Evolutionary conservation across 805 yeast genomes (phyloP).

Genomic region (Kazachstania africana): DNA sequence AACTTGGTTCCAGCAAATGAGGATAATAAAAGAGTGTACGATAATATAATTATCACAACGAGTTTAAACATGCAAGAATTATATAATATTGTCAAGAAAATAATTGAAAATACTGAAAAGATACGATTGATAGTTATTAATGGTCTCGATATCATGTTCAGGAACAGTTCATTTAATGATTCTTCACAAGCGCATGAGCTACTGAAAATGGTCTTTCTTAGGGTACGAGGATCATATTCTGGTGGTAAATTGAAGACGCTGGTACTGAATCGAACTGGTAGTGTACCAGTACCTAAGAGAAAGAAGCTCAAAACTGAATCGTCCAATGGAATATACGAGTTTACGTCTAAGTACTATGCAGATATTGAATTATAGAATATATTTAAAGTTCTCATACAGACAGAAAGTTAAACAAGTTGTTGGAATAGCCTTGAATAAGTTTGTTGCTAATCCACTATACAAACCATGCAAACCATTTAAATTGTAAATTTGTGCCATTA

Average conservation of each 20-base stretch:
- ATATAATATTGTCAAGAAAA: conserved; percentile 3
- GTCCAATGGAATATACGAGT: no score
- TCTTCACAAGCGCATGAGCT: conserved; percentile 12
- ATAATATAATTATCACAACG: conserved; percentile 17
- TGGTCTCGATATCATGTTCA: conserved; percentile 21
- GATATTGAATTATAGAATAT: conserved; percentile 6
- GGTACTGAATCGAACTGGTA: no score
- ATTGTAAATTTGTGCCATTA: conserved; percentile 30
- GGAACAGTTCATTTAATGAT: conserved; percentile 14
- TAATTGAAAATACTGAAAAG: background rate
- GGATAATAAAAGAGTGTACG: conserved; percentile 12
- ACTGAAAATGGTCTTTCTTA: conserved; percentile 14
- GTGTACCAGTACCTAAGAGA: no score
- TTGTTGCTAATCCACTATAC: conserved; percentile 75
- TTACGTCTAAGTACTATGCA: background rate
- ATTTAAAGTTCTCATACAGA: conserved; percentile 58
- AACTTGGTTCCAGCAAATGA: conserved; percentile 6
- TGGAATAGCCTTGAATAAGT: conserved; percentile 74
- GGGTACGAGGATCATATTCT: conserved; percentile 4
- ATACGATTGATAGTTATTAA: conserved; percentile 9
- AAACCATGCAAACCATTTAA: conserved; percentile 56
- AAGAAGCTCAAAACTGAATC: no score
- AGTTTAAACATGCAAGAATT: conserved; percentile 20
- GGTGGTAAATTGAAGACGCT: no score
- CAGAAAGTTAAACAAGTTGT: conserved; percentile 86